Evolutionary conservation across 176 grass and related monocot species (phyloP), one percentile per base, ranked within the genome.

Genomic region (Phragmites australis): DNA sequence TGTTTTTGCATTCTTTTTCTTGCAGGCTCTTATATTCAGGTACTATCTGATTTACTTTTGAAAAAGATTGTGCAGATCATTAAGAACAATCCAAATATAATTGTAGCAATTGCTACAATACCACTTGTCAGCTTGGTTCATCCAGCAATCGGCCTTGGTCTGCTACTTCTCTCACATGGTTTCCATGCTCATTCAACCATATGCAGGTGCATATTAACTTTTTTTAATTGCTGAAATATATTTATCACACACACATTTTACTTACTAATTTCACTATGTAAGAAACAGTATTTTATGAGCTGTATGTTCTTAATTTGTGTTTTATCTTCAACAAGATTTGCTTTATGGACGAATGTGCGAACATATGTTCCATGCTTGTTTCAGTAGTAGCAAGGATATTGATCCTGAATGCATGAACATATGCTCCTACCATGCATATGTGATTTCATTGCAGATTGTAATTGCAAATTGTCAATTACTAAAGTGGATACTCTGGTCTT

Each of bases 21-120:
- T 53, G 21, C 59, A 75, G 58, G 42, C 9, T 75, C 21, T 61
- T 68, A 76, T 58, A 37, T 87, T 84, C 40, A 55, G 46, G 53
- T 75, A 62, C 66, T 69, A 85, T 85, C 71, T 84, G 41, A 79
- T 82, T 54, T 83, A 48, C 10, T 62, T 19, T 39, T 85, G 6
- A 77, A 82, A 91, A 92, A 93, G 92, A 91, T 95, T 65, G 71
- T 95, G 65, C 96, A 99, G 90, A 88, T 91, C 72, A 90, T 91
- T 65, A 91, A 56, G 87, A 90, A 83, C 51, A 93, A 85, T 77
- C 68, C 84, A 79, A 93, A 89, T 86, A 46, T 88, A 55, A 76
- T 93, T 72, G 86, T 99, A 75, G 92, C 96, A 30, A 41, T 91
- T 77, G 76, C 82, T 89, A 85, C 92, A 47, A 77, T 95, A 40